A percentile compares a stretch with the other conserved stretches of the same genome.
Evolutionary conservation across 805 yeast species (phyloP).

Genomic region (Candida ulmi): DNA sequence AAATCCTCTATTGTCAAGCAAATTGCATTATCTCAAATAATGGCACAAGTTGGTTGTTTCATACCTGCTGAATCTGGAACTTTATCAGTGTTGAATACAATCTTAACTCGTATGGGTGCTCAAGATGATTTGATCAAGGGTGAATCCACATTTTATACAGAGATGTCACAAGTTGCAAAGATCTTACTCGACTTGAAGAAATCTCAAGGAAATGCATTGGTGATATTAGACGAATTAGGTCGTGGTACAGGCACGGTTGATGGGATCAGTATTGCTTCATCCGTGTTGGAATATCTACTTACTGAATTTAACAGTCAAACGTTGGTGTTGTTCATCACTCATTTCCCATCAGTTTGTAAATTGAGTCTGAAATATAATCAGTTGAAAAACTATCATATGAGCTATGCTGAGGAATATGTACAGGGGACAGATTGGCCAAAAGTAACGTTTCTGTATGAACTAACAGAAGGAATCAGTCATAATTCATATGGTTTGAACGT

Average conservation of each 20-base stretch:
- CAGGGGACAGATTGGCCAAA: constrained; percentile 39
- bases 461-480: constrained; percentile 85
- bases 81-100: constrained; percentile 78
- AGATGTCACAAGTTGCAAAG: constrained; percentile 89
- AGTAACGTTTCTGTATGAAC: constrained; percentile 83
- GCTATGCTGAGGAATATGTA: constrained; percentile 41
- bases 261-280: constrained; percentile 96
- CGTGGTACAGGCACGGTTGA: constrained; percentile 79
- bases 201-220: constrained; percentile 59
- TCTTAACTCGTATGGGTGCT: constrained; percentile 94
- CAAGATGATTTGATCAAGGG: constrained; percentile 96
- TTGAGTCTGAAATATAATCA: constrained; percentile 54
- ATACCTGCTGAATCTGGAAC: constrained; percentile 79
- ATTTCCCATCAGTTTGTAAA: constrained; percentile 87
- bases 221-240: constrained; percentile 92
- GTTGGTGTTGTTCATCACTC: constrained; percentile 91
- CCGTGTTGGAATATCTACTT: constrained; percentile 82
- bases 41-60: constrained; percentile 87
- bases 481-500: constrained; percentile 97
- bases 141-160: constrained; percentile 92
- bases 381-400: constrained; percentile 85
- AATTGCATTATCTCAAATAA: constrained; percentile 74
- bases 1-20: constrained; percentile 89
- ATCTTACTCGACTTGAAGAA: constrained; percentile 58
- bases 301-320: constrained; percentile 35